Evolutionary conservation across 1,284 basidiomycete species (phyloP).

Genomic region (Ceraceosorus guamensis): DNA sequence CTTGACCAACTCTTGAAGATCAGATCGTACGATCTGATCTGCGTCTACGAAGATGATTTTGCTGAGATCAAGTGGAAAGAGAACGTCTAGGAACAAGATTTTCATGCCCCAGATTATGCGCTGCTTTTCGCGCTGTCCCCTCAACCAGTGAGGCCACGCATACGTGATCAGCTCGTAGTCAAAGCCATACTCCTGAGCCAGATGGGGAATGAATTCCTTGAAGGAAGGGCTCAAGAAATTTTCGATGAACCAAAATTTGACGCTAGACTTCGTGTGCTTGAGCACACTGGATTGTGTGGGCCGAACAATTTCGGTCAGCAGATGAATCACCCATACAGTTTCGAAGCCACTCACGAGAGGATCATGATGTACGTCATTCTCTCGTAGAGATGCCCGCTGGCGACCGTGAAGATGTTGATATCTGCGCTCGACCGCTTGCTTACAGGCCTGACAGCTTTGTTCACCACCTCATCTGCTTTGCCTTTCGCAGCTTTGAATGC

Average conservation of each 20-base stretch:
- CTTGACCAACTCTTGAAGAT: slow-evolving; percentile 84
- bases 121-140: slow-evolving; percentile 94
- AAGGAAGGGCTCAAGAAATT: slow-evolving; percentile 98
- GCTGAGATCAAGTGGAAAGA: slow-evolving; percentile 96
- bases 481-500: neutral
- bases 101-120: slow-evolving; percentile 98
- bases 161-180: slow-evolving; percentile 95
- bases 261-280: slow-evolving; percentile 79
- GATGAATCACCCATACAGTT: neutral
- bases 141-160: slow-evolving; percentile 97
- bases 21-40: slow-evolving; percentile 75
- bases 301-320: slow-evolving; percentile 5
- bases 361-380: slow-evolving; percentile 98
- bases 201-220: slow-evolving; percentile 88
- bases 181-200: slow-evolving; percentile 82
- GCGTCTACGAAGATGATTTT: slow-evolving; percentile 99
- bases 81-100: slow-evolving; percentile 93
- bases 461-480: neutral
- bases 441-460: neutral
- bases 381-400: slow-evolving; percentile 91
- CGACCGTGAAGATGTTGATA: slow-evolving; percentile 97
- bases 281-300: too few relatives aligned
- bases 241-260: slow-evolving; percentile 99
- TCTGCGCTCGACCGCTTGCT: slow-evolving; percentile 1
- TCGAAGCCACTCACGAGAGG: slow-evolving; percentile 58